Conservation (phyloP, 805 yeast genomes). For the Metschnikowia similis region DNA sequence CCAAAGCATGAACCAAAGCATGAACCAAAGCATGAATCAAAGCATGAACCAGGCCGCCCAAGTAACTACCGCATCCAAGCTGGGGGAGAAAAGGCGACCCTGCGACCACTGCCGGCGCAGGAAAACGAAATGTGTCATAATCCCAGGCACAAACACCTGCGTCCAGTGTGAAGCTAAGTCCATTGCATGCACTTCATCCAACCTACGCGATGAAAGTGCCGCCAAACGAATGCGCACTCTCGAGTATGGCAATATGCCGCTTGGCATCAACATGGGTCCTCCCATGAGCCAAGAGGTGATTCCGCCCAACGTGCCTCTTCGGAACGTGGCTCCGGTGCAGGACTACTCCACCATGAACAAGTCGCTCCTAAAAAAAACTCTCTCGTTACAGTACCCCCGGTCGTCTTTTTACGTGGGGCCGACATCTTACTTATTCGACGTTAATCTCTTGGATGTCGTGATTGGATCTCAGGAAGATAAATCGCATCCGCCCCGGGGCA, state of each 20-base stretch:
- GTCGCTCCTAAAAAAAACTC: conserved; percentile 61
- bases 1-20: background rate
- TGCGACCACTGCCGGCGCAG: conserved; percentile 84
- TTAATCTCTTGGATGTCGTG: conserved; percentile 60
- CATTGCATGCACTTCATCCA: conserved; percentile 65
- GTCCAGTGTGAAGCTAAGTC: conserved; percentile 74
- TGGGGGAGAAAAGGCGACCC: conserved; percentile 47
- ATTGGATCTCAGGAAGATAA: conserved; percentile 30
- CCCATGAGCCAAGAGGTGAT: conserved; percentile 19
- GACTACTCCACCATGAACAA: conserved; percentile 64
- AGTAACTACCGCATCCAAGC: background rate
- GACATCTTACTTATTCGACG: conserved; percentile 74
- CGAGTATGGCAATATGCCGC: conserved; percentile 3
- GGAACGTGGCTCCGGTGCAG: conserved; percentile 57
- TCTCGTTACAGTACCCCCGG: conserved; percentile 81
- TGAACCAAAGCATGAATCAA: background rate
- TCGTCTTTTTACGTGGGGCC: conserved; percentile 88
- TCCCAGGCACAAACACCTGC: conserved; percentile 61
- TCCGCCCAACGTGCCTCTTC: conserved; percentile 41
- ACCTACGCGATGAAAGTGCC: conserved; percentile 39
- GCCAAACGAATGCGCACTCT: conserved; percentile 31
- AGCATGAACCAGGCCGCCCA: background rate
- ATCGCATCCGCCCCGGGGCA: conserved; percentile 6
- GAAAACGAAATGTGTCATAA: conserved; percentile 72
- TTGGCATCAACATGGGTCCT: conserved; percentile 1